Evolutionary conservation across 192 early-diverging fungal species (phyloP), one percentile per base, ranked within the genome.

Genomic region (Physocladia obscura): DNA sequence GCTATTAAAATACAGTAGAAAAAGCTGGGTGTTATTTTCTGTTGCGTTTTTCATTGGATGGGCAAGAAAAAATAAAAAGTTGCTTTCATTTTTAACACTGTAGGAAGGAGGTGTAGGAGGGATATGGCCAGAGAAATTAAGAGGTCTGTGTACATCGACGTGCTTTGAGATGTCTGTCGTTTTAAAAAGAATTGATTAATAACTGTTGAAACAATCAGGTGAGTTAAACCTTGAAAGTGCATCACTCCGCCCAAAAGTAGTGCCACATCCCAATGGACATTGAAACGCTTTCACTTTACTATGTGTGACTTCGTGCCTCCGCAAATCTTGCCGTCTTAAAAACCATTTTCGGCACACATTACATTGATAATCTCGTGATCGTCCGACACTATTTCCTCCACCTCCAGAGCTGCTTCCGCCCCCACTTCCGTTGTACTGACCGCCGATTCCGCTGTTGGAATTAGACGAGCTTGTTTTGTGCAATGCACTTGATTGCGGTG

Each of bases 261-360:
- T 68, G 4, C 65, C 65, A 57, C 65, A 68, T 26, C 65, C 65
- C 17, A 57, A 29, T 34, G 65, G 65, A 57, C 65, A 68, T 29
- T 32, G 29, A 57, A 68, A 68, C 8, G 65, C 65, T 38, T 68
- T 68, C 8, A 68, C 52, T 31, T 68, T 68, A 21, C 52, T 57
- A 34, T 68, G 65, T 31, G 65, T 68, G 11, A 68, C 65, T 30
- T 68, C 65, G 56, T 68, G 65, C 35, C 65, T n/a, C 51, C 65
- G 6, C 1, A 62, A 44, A 26, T 62, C 59, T 26, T 62, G 59
- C n/a, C 65, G 26, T 52, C 65, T 21, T 24, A 68, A 40, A 36
- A 68, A 68, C 65, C 65, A 68, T 30, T 68, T 68, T n/a, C 19
- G 50, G 29, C 65, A 68, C 15, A 57, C 65, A 3, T 15, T 22